phyloP scores from a whole-genome alignment of 805 yeast species.

The Saccharomycopsis schoenii region DNA sequence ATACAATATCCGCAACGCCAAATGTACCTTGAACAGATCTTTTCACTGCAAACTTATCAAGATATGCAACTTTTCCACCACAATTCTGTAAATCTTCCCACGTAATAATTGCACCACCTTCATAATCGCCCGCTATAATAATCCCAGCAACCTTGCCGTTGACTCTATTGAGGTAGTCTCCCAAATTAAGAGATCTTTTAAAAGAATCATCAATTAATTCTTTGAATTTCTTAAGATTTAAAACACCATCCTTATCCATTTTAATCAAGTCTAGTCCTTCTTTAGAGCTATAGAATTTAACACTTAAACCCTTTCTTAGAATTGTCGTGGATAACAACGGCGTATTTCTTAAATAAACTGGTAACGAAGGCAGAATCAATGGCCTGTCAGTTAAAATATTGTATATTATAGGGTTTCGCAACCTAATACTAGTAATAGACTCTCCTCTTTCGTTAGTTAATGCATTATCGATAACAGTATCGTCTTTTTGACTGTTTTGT shows the following conservation, averaged over 20 bases:
- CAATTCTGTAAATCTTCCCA: constrained; percentile 45
- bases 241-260: constrained; percentile 27
- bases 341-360: constrained; percentile 48
- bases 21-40: constrained; percentile 80
- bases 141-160: constrained; percentile 60
- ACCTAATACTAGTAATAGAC: constrained; percentile 24
- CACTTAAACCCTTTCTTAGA: constrained; percentile 57
- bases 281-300: constrained; percentile 24
- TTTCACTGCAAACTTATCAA: constrained; percentile 90
- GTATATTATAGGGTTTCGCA: constrained; percentile 77
- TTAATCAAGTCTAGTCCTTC: constrained; percentile 32
- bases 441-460: constrained; percentile 23
- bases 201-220: constrained; percentile 71
- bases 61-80: constrained; percentile 42
- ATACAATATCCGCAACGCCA: constrained; percentile 87
- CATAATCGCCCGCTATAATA: constrained; percentile 87
- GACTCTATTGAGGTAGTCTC: constrained; percentile 59
- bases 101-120: constrained; percentile 89
- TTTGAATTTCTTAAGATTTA: constrained; percentile 51
- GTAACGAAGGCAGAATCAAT: constrained; percentile 80
- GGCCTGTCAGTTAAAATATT: constrained; percentile 90
- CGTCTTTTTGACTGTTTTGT: not conserved
- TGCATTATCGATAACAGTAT: not conserved
- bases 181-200: constrained; percentile 52
- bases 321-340: constrained; percentile 70